Percentiles rank a stretch among this genome's conserved stretches.
phyloP scores from a whole-genome alignment of 2,329 filamentous ascomycete genomes.

The Xylaria sp. region DNA sequence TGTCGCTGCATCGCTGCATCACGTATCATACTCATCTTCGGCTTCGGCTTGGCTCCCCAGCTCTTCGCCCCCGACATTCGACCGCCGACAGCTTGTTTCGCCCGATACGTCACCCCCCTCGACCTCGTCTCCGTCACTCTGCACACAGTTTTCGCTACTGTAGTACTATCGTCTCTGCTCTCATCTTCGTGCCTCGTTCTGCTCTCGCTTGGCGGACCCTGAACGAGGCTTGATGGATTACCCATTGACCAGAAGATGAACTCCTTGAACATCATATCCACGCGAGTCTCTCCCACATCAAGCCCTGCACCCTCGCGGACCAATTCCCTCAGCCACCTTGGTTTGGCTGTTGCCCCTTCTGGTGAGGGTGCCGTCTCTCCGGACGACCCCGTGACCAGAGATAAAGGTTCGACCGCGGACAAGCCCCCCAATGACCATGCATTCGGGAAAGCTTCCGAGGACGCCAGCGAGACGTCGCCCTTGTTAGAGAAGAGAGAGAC shows the following conservation, averaged over 20 bases:
- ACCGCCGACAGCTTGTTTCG: constrained; percentile 5
- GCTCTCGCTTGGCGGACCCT: constrained; percentile 36
- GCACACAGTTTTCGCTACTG: background rate
- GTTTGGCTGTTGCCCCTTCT: constrained; percentile 57
- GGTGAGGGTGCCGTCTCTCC: constrained; percentile 48
- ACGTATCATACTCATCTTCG: constrained; percentile 5
- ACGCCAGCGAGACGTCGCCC: constrained; percentile 74
- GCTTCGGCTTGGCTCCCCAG: constrained; percentile 4
- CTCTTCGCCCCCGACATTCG: background rate
- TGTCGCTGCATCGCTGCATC: background rate
- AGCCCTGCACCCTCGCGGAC: constrained; percentile 68
- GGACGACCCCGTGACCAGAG: constrained; percentile 50
- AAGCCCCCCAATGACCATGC: constrained; percentile 54
- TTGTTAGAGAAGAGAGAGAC: constrained; percentile 61
- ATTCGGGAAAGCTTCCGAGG: constrained; percentile 49
- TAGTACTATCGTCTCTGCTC: constrained; percentile 20
- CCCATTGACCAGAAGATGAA: constrained; percentile 79
- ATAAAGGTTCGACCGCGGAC: constrained; percentile 45
- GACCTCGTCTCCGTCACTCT: constrained; percentile 8
- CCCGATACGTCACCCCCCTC: constrained; percentile 4
- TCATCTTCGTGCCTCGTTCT: constrained; percentile 31
- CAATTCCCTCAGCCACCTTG: constrained; percentile 68
- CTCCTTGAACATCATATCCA: constrained; percentile 93
- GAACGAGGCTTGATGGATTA: constrained; percentile 63
- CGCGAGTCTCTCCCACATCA: constrained; percentile 76